Evolutionary conservation across 306 rosid species (phyloP).

Genomic region (Cajanus cajan): DNA sequence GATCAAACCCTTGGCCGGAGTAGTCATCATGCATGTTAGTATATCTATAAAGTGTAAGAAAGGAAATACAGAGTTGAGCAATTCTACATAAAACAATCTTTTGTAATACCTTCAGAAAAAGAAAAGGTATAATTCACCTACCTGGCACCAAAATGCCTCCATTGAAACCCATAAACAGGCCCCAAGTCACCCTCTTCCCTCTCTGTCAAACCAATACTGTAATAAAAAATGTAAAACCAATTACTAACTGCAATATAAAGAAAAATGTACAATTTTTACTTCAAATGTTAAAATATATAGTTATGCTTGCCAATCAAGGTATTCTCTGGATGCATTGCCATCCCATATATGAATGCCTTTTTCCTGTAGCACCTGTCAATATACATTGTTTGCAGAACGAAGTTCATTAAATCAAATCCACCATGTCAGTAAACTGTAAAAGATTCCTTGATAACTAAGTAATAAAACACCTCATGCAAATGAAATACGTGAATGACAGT

Average conservation of each 20-base stretch:
- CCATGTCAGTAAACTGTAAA: not conserved
- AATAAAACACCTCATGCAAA: not conserved
- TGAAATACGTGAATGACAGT: not conserved
- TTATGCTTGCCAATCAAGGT: constrained; percentile 76
- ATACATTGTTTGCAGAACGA: constrained; percentile 20
- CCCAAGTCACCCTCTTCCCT: constrained; percentile 98
- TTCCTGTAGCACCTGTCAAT: constrained; percentile 77
- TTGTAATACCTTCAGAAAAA: not conserved
- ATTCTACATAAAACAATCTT: constrained; percentile 3
- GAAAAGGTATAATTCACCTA: constrained; percentile 36
- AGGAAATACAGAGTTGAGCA: not conserved
- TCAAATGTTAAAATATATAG: constrained; percentile 2
- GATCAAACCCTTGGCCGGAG: constrained; percentile 90
- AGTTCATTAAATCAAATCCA: constrained; percentile 10
- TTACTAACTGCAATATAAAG: constrained; percentile 19
- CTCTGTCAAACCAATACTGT: constrained; percentile 81
- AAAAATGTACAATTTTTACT: not conserved
- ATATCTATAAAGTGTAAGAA: constrained; percentile 56
- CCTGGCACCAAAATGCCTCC: constrained; percentile 99
- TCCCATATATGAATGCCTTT: constrained; percentile 95
- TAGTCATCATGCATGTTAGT: constrained; percentile 86
- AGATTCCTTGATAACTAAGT: not conserved
- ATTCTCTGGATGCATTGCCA: constrained; percentile 95
- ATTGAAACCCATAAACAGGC: constrained; percentile 94
- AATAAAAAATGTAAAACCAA: constrained; percentile 23